Percentiles rank a stretch among this genome's conserved stretches.
Conservation (phyloP, 441 rosid species). For the Syzygium syzygioides region DNA sequence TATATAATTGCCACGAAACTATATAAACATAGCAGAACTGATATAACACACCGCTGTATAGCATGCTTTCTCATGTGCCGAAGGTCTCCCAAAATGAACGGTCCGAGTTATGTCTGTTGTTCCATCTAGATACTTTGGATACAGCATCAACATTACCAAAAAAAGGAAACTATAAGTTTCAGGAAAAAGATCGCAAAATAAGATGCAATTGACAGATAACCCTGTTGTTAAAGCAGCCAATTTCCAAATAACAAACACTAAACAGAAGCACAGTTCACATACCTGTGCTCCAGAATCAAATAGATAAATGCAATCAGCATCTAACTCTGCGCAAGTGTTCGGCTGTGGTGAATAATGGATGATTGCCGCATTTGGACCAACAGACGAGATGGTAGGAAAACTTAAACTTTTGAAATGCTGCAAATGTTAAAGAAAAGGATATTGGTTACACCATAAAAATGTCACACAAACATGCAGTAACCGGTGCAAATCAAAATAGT, state of each 20-base stretch:
- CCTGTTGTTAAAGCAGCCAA: neutral
- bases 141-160: constrained; percentile 11
- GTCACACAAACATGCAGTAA: neutral
- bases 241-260: neutral
- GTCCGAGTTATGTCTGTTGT: constrained; percentile 97
- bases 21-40: neutral
- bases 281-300: constrained; percentile 99
- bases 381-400: constrained; percentile 93
- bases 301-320: constrained; percentile 72
- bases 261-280: constrained; percentile 1
- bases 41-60: constrained; percentile 67
- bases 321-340: constrained; percentile 82
- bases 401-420: constrained; percentile 95
- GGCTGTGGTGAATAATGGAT: constrained; percentile 77
- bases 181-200: constrained; percentile 8
- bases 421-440: constrained; percentile 14
- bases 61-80: constrained; percentile 81
- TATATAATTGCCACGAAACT: neutral
- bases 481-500: neutral
- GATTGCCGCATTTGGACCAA: constrained; percentile 94
- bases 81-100: constrained; percentile 94
- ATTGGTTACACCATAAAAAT: neutral
- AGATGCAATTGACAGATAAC: neutral
- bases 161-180: constrained; percentile 4
- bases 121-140: constrained; percentile 81